phyloP scores from a whole-genome alignment of 257 asterid species.

The Galeopsis tetrahit region DNA sequence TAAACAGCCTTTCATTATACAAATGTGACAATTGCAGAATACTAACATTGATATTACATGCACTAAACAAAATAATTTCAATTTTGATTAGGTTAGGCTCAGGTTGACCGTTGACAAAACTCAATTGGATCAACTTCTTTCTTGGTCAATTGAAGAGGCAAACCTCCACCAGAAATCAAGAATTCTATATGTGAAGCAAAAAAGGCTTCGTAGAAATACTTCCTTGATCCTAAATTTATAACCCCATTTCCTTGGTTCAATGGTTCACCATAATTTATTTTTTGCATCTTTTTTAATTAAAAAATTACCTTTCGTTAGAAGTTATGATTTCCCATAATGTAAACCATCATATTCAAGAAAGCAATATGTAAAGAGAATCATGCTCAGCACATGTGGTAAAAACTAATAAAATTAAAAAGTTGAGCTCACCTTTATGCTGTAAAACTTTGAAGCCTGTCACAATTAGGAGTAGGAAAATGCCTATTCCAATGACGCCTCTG shows the following conservation, averaged over 20 bases:
- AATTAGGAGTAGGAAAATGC: constrained; percentile 80
- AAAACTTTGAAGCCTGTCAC: constrained; percentile 72
- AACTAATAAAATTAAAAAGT: constrained; percentile 3
- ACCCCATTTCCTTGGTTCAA: background rate
- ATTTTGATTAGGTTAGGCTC: constrained; percentile 2
- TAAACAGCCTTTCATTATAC: background rate
- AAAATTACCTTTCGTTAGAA: background rate
- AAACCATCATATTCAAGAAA: background rate
- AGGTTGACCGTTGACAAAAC: constrained; percentile 15
- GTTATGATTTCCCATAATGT: background rate
- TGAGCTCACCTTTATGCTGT: constrained; percentile 65
- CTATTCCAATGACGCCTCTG: constrained; percentile 98
- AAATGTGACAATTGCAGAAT: background rate
- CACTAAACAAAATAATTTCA: background rate
- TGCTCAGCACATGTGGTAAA: constrained; percentile 5
- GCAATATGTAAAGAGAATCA: background rate
- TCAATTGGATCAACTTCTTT: constrained; percentile 18
- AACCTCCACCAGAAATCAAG: background rate
- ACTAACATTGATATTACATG: background rate
- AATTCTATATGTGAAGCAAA: background rate
- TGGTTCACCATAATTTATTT: background rate
- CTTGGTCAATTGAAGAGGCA: constrained; percentile 3
- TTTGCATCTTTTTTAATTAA: background rate
- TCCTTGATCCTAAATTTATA: background rate
- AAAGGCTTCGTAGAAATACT: constrained; percentile 1